These are phyloP conservation scores for Pichia sp. DNA, from an alignment of 1,139 yeast species.

Conservation along the genomic window DNA sequence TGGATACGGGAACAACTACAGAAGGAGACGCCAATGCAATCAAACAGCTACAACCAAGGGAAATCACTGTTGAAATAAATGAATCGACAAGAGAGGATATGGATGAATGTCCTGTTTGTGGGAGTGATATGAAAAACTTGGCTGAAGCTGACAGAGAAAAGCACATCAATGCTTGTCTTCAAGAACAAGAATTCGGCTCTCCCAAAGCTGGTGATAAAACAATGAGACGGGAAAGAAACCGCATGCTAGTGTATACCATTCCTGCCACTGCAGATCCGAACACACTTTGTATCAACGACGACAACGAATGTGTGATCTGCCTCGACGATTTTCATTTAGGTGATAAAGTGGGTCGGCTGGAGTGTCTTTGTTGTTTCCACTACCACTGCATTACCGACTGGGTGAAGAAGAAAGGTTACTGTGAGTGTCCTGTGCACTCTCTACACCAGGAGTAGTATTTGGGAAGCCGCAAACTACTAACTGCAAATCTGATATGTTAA, in stretches of 20 bases:
- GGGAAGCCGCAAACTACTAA: no score
- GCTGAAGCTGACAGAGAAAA: conserved; percentile 47
- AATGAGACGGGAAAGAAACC: conserved; percentile 43
- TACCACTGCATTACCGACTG: conserved; percentile 84
- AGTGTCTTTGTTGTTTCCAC: conserved; percentile 91
- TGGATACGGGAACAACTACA: neutral
- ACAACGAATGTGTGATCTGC: conserved; percentile 85
- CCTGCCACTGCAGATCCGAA: conserved; percentile 31
- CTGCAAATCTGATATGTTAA: no score
- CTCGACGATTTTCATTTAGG: conserved; percentile 83
- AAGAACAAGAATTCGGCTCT: conserved; percentile 60
- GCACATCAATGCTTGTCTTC: conserved; percentile 68
- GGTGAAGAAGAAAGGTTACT: conserved; percentile 80
- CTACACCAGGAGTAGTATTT: conserved; percentile 26
- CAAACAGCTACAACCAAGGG: conserved; percentile 12
- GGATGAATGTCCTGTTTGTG: conserved; percentile 54
- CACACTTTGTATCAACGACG: conserved; percentile 26
- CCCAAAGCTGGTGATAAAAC: conserved; percentile 34
- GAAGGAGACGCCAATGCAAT: neutral
- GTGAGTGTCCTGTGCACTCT: conserved; percentile 81
- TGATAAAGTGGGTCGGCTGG: conserved; percentile 84
- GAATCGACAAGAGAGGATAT: conserved; percentile 26
- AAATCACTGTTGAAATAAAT: conserved; percentile 10
- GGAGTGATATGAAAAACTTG: conserved; percentile 29
- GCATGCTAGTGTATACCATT: conserved; percentile 80